Evolutionary conservation across 176 grass and related monocot species (phyloP).

Genomic region (Hyparrhenia diplandra): DNA sequence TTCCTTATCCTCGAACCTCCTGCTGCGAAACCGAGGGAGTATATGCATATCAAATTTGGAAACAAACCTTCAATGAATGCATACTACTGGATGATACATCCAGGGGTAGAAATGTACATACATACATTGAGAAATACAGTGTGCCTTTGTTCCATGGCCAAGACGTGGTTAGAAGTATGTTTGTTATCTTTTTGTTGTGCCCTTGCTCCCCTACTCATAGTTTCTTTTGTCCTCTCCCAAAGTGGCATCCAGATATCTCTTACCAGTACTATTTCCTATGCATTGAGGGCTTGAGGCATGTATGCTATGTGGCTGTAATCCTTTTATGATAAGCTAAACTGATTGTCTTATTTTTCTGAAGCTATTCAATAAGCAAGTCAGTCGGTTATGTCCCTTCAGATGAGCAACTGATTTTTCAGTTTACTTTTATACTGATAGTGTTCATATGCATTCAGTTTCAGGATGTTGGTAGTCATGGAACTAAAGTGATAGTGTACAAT

Average conservation of each 20-base stretch:
- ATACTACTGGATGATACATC: neutral
- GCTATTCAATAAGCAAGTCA: neutral
- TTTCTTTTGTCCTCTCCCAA: neutral
- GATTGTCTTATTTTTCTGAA: slow-evolving; percentile 23
- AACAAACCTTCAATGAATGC: neutral
- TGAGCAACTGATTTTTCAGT: slow-evolving; percentile 8
- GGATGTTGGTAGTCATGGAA: slow-evolving; percentile 78
- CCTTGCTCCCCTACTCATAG: neutral
- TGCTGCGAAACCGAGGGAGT: neutral
- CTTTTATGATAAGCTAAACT: slow-evolving; percentile 8
- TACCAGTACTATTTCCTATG: neutral
- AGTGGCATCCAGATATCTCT: neutral
- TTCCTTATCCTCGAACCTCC: neutral
- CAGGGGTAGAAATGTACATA: neutral
- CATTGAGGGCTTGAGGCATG: neutral
- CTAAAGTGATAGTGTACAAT: slow-evolving; percentile 90
- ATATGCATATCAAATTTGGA: neutral
- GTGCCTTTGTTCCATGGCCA: neutral
- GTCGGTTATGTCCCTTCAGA: neutral
- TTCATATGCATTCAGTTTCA: slow-evolving; percentile 59
- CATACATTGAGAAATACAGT: neutral
- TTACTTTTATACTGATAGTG: slow-evolving; percentile 18
- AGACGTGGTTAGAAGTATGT: neutral
- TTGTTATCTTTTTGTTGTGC: neutral
- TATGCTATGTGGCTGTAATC: neutral